Evolutionary conservation across 129 eudicot species (phyloP), one percentile per base, ranked within the genome.

Genomic region (Saposhnikovia divaricata): DNA sequence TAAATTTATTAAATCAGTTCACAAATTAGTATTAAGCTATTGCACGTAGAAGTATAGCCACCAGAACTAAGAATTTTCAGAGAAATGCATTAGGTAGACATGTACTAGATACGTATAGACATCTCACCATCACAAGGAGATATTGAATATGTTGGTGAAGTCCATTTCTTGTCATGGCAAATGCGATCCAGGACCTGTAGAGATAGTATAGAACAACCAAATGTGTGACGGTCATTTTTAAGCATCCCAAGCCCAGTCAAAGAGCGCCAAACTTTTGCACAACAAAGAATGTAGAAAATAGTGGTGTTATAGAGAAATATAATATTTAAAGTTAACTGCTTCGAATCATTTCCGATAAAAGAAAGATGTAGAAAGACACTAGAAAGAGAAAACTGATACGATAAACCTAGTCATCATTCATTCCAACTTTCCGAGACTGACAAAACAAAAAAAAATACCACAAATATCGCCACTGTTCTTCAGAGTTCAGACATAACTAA

Each of bases 121-220:
- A 72, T 55, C 81, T 79, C 83, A 89, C 93, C 93, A 51, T 85
- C 80, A 38, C 81, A 79, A 68, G 78, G 65, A 40, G 86, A 53
- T 65, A 80, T 75, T 18, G 47, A 40, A 80, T 82, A 86, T 57
- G 70, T 78, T 19, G 92, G 90, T 84, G 87, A 63, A 76, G 78
- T 87, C 93, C 90, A 89, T 9, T 79, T 79, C 83, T 87, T 89
- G 78, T 79, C 80, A 71, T 80, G 73, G 77, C 90, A 89, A 44
- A 89, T 83, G 71, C 78, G 77, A 83, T 89, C 89, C 86, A 89
- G 77, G 61, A 87, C 93, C 93, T 89, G 85, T n/a, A 6, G 28
- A 55, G 37, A 51, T 50, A 85, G 81, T 66, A 69, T 27, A 38
- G 73, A 61, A 63, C n/a, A 71, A 69, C 12, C 37, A 63, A 68